Evolutionary conservation across 176 grass and related monocot genomes (phyloP), one percentile per base, ranked within the genome.

Genomic region (Ananas comosus): DNA sequence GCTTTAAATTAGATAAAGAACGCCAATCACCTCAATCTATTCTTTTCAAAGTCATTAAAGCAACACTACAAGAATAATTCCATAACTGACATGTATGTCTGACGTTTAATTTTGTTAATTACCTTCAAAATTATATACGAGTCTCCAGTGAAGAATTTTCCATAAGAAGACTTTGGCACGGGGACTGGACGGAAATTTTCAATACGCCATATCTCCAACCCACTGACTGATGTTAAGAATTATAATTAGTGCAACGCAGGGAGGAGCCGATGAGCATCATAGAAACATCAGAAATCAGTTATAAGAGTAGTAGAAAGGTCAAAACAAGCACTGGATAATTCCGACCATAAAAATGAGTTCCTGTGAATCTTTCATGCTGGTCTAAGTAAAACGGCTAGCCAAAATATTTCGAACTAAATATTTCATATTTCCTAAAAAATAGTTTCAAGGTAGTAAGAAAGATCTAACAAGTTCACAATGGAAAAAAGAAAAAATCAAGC

Each of bases 171-270:
- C 82, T 76, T 93, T 12, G 89, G 78, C 50, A 93, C 78, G 72
- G 84, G 94, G 66, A 99, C 78, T 42, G 82, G 86, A 47, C 80
- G 77, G 68, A 92, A 80, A 70, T 88, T 99, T 81, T 99, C 94
- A 78, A 99, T 91, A 51, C 85, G 66, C 94, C 94, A 99, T 82
- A 99, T 99, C 82, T 99, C 94, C 80, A 99, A 74, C 76, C 90
- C 94, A 71, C 94, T 99, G 65, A 64, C 24, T 25, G 12, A 64
- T 76, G 81, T 92, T 91, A 88, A 91, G 85, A 83, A 83, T 61
- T 61, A 61, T 61, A 61, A 61, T 18, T 61, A 42, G 33, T 42
- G 33, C 33, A 42, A 42, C 4, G 5, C 33, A 42, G 33, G 33
- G 27, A 75, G 14, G n/a, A 21, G 48, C 7, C 25, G 68, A 67